Base-by-base conservation (phyloP, 2,329 filamentous ascomycete genomes). In the Monosporascus sp. region DNA sequence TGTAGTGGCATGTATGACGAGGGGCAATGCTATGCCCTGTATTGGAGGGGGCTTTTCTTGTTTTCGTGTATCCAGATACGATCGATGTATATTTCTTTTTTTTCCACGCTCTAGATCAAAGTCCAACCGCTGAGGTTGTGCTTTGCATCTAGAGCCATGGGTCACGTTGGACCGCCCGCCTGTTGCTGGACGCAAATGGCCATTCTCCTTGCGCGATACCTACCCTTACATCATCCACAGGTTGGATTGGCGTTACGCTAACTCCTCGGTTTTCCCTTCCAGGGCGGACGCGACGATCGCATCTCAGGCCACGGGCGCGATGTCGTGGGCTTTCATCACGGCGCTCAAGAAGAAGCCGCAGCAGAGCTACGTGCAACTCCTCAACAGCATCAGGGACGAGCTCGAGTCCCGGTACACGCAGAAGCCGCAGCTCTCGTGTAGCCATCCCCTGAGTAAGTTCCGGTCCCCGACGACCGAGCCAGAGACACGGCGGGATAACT, bases 311-410 rank as follows among this genome's bases (percentile, higher is more conserved):
- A 99, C 94, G 0, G 94, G 94, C 52, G 94, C 94, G 71, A 97
- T 99, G 94, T 96, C 91, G 3, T 97, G 89, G 85, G 94, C 94
- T 2, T 99, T 99, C 71, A 94, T 99, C 71, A 85, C 82, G 1
- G 87, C 92, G 20, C 81, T 97, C 66, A 92, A 89, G 78, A 91
- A 92, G 76, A 96, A 96, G 68, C 91, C 91, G 1, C 87, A 96
- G 69, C 94, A 97, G 77, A 96, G 88, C 74, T 99, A 99, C 68
- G 90, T 97, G 49, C 87, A 97, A 77, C 78, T 99, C 54, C 81
- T 99, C 61, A 97, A 97, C 79, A 96, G 87, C 72, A 92, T 99
- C 66, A 89, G 94, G 54, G 92, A 96, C 53, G 87, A 97, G 66
- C 78, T 99, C 55, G 77, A 88, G 61, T 83, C 83, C 40, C 94